These are phyloP conservation scores for Mycena floridula DNA, from an alignment of 768 basidiomycete genomes.

Conservation along the genomic window DNA sequence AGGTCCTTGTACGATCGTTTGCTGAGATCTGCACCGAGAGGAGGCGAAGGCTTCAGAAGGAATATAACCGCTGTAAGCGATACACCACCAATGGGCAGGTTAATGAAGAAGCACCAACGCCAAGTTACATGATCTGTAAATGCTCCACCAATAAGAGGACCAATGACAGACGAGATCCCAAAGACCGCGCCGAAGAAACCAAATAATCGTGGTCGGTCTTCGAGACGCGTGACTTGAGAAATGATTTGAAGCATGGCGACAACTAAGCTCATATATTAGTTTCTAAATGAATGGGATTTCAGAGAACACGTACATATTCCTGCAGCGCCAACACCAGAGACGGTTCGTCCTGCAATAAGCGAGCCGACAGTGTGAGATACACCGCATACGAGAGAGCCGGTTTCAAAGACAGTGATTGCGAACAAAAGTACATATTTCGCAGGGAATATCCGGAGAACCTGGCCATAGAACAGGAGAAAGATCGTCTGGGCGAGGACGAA, in stretches of 20 bases:
- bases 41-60: constrained; percentile 9
- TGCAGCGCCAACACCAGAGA: constrained; percentile 38
- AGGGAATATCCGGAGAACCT: constrained; percentile 21
- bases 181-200: constrained; percentile 27
- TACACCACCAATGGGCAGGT: constrained; percentile 14
- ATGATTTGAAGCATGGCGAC: constrained; percentile 10
- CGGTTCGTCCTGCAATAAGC: constrained; percentile 33
- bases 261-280: neutral
- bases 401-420: constrained; percentile 27
- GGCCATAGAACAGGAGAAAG: constrained; percentile 22
- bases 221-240: constrained; percentile 17
- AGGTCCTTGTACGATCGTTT: constrained; percentile 7
- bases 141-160: constrained; percentile 22
- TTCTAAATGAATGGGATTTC: neutral
- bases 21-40: constrained; percentile 10
- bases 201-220: constrained; percentile 23
- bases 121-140: constrained; percentile 17
- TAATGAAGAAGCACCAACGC: constrained; percentile 11
- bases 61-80: constrained; percentile 8
- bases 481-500: constrained; percentile 17
- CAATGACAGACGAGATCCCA: constrained; percentile 10
- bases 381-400: constrained; percentile 36
- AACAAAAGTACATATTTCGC: constrained; percentile 19
- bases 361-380: constrained; percentile 16
- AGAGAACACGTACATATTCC: constrained; percentile 15